Conservation (phyloP, 257 asterid species). For the Ballota nigra region DNA sequence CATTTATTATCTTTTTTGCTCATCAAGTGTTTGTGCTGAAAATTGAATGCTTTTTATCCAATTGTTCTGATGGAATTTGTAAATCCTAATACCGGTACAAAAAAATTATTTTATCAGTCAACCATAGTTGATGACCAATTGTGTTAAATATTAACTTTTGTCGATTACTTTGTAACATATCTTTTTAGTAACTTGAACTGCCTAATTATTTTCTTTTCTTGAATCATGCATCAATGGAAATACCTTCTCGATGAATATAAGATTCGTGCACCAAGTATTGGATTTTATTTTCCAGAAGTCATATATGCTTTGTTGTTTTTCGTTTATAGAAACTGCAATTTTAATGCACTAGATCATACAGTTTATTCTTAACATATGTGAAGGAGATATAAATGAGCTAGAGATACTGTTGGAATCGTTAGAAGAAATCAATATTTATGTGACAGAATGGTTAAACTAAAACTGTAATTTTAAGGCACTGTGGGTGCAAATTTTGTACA, state of each 20-base stretch:
- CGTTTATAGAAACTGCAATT: neutral
- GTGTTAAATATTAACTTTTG: neutral
- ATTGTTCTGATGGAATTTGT: neutral
- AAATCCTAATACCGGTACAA: neutral
- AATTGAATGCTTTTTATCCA: neutral
- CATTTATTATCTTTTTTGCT: constrained; percentile 10
- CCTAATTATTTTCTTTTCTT: no score
- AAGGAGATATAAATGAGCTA: neutral
- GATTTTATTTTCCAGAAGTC: neutral
- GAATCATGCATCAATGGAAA: no score
- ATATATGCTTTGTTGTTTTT: neutral
- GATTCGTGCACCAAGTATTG: neutral
- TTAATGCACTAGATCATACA: neutral
- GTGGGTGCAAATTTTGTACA: neutral
- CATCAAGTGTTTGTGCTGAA: constrained; percentile 9
- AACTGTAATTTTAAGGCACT: neutral
- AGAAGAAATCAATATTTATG: neutral
- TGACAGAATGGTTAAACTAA: neutral
- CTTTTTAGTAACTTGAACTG: no score
- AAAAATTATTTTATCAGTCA: neutral
- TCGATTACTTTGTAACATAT: neutral
- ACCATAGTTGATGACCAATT: neutral
- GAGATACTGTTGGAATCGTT: neutral
- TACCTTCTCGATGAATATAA: neutral
- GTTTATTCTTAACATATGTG: neutral